phyloP scores from a whole-genome alignment of 257 asterid species.

The Avicennia marina region DNA sequence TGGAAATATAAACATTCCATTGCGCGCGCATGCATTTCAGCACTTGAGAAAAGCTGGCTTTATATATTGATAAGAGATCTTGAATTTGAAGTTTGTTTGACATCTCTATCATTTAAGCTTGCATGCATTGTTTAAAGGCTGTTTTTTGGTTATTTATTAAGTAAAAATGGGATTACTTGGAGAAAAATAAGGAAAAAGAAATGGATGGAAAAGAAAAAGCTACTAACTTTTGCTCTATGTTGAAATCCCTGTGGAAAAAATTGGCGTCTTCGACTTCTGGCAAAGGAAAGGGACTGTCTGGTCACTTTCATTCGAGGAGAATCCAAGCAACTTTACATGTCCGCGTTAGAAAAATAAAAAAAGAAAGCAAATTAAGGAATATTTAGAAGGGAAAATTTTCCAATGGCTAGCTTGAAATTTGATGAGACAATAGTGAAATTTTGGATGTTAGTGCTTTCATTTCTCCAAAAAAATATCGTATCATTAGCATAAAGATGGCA shows the following conservation, averaged over 20 bases:
- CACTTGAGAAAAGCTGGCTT: constrained; percentile 7
- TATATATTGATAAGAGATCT: constrained; percentile 5
- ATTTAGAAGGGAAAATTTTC: background rate
- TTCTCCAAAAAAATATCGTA: too few species aligned
- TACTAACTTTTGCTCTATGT: too few species aligned
- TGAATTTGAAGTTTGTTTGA: background rate
- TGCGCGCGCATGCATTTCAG: background rate
- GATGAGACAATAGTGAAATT: background rate
- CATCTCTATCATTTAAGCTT: background rate
- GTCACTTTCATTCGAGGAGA: constrained; percentile 11
- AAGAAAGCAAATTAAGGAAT: background rate
- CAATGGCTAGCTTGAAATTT: background rate
- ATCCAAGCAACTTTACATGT: background rate
- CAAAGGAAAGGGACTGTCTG: background rate
- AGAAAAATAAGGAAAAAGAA: too few species aligned
- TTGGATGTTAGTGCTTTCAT: background rate
- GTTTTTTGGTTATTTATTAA: too few species aligned
- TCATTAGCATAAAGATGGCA: background rate
- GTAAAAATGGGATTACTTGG: background rate
- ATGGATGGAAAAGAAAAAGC: background rate
- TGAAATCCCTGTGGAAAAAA: too few species aligned
- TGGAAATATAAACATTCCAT: background rate
- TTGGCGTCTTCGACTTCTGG: background rate
- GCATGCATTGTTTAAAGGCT: background rate
- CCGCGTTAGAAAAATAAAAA: background rate